Evolutionary conservation across 805 yeast species (phyloP).

Genomic region (Cyberlindnera bimundalis): DNA sequence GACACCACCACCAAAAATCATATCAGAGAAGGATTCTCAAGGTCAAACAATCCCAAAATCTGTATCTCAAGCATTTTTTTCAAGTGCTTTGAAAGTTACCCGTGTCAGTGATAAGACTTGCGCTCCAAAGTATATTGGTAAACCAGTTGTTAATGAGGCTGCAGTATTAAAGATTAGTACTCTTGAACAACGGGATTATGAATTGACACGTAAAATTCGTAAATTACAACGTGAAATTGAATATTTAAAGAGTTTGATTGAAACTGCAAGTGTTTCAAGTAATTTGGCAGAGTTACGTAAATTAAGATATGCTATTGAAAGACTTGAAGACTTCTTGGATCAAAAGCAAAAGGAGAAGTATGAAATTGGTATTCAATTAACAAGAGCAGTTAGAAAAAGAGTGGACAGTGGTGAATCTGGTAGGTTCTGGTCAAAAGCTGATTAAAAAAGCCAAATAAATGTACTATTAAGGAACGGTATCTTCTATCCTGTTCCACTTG

Average conservation of each 20-base stretch:
- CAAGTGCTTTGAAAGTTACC: slow-evolving; percentile 25
- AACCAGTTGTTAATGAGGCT: slow-evolving; percentile 21
- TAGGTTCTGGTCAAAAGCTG: slow-evolving; percentile 29
- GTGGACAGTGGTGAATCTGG: slow-evolving; percentile 41
- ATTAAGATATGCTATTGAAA: slow-evolving; percentile 33
- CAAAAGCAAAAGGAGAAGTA: slow-evolving; percentile 40
- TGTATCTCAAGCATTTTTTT: slow-evolving; percentile 27
- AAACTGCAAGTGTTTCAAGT: slow-evolving; percentile 34
- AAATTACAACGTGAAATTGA: slow-evolving; percentile 38
- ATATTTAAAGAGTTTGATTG: slow-evolving; percentile 34
- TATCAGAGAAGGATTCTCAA: slow-evolving; percentile 4
- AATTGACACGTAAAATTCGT: slow-evolving; percentile 32
- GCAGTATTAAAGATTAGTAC: slow-evolving; percentile 22
- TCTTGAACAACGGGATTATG: slow-evolving; percentile 32
- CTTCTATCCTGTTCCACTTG: too few relatives aligned
- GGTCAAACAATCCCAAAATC: slow-evolving; percentile 25
- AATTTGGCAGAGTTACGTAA: slow-evolving; percentile 35
- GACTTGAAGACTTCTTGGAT: slow-evolving; percentile 38
- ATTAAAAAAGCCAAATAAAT: neutral
- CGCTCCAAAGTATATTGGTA: slow-evolving; percentile 27
- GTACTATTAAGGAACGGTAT: too few relatives aligned
- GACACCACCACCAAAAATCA: neutral
- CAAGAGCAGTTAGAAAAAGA: slow-evolving; percentile 38
- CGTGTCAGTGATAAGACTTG: slow-evolving; percentile 25
- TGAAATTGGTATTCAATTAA: slow-evolving; percentile 38